Evolutionary conservation across 2,329 filamentous ascomycete genomes (phyloP), one percentile per base, ranked within the genome.

Genomic region (Bisporella sp.): DNA sequence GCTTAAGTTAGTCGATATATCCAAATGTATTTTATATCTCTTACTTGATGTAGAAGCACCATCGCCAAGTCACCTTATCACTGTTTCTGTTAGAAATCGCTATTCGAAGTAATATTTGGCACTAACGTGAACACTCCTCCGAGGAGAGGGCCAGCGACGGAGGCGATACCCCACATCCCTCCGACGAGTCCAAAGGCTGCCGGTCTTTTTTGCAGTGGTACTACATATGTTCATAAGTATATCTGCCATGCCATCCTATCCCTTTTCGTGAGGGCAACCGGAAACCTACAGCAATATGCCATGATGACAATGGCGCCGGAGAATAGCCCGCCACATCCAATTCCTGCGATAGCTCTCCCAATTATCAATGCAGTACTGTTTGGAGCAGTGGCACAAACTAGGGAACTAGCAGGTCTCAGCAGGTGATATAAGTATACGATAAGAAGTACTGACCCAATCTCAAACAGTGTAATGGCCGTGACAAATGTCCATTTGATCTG

Each of bases 361-460:
- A 67, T 53, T 35, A 68, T 68, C 21, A 68, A 56, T 33, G 63
- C 62, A 12, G 54, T 60, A 33, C 60, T 63, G 12, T 44, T 63
- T 31, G 66, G 65, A 32, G 66, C 66, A 5, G 58, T 56, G 32
- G 59, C 66, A 49, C 66, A 68, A 21, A 68, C 55, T 8, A 66
- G 51, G 37, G 63, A 65, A 3, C 64, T 65, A 21, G 41, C 9
- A 11, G 30, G n/a, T 42, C 13, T 42, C 5, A 42, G 8, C 5
- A 5, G 30, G 30, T 12, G 30, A 8, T 29, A 42, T 9, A 39
- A 39, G 35, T 39, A 9, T 42, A 65, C 51, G 12, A 21, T 49
- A 35, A 68, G 13, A 69, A 50, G 4, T 21, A 67, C 49, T 4
- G 64, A 67, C 11, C 66, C 66, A 31, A 68, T 44, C 54, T 69